A percentile compares a stretch with the other conserved stretches of the same genome.
Evolutionary conservation across 1,139 yeast species (phyloP).

Genomic region (Hyphopichia buzzinii): DNA sequence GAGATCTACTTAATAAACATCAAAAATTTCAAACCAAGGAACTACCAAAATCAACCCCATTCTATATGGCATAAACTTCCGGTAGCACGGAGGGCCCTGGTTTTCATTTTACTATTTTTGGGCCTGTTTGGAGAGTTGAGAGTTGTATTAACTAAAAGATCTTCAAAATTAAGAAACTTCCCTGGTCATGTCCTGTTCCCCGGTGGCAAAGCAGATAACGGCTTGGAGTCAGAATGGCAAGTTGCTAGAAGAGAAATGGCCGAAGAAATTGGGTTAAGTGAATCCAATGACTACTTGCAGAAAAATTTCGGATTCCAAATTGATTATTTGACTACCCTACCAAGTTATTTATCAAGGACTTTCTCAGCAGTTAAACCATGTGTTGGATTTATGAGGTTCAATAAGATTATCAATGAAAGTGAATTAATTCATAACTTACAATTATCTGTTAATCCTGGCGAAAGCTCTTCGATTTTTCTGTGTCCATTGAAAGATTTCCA

Average conservation of each 20-base stretch:
- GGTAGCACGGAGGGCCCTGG: conserved; percentile 68
- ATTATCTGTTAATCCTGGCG: conserved; percentile 63
- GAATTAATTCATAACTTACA: conserved; percentile 30
- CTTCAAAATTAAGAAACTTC: conserved; percentile 64
- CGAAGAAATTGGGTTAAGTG: conserved; percentile 80
- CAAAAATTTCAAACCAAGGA: conserved; percentile 18
- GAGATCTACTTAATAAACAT: conserved; percentile 20
- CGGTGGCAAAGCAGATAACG: conserved; percentile 79
- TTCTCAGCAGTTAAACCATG: conserved; percentile 81
- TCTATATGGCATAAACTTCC: conserved; percentile 64
- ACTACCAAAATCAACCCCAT: conserved; percentile 26
- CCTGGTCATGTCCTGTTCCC: conserved; percentile 90
- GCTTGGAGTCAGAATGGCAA: conserved; percentile 63
- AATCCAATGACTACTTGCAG: conserved; percentile 43
- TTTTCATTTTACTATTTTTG: conserved; percentile 65
- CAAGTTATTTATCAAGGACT: conserved; percentile 76
- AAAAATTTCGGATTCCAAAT: conserved; percentile 51
- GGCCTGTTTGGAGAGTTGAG: conserved; percentile 72
- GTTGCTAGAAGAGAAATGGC: conserved; percentile 79
- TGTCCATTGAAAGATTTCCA: conserved; percentile 64
- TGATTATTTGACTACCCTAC: conserved; percentile 59
- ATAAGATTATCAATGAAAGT: conserved; percentile 16
- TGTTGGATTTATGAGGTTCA: conserved; percentile 56
- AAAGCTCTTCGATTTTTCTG: conserved; percentile 64
- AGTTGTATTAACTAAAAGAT: conserved; percentile 74